phyloP scores from a whole-genome alignment of 2,329 filamentous ascomycete genomes.

The Fusarium foetens region DNA sequence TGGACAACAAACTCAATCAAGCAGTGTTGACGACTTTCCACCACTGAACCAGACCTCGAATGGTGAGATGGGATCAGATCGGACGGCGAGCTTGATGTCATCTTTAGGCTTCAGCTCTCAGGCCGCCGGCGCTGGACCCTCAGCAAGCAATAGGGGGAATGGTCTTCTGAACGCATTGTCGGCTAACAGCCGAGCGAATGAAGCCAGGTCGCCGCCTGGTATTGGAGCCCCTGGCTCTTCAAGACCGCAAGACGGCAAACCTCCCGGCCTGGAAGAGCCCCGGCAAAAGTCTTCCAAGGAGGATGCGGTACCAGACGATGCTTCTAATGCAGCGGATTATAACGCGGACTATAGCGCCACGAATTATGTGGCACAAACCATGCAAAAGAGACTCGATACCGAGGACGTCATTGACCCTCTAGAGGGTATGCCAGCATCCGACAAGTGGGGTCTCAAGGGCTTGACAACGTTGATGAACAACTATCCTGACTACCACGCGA shows the following conservation, averaged over 20 bases:
- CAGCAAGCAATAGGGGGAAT: conserved; percentile 63
- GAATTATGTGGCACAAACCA: not conserved
- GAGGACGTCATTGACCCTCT: conserved; percentile 66
- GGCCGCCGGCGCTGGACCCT: conserved; percentile 48
- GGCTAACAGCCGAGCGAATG: conserved; percentile 63
- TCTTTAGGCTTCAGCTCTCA: conserved; percentile 65
- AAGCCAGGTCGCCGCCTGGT: conserved; percentile 61
- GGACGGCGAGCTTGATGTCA: conserved; percentile 62
- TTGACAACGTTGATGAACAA: conserved; percentile 71
- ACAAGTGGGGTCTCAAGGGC: conserved; percentile 74
- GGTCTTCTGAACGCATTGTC: conserved; percentile 72
- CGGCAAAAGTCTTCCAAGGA: conserved; percentile 60
- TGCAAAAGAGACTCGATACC: conserved; percentile 47
- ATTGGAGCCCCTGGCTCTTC: conserved; percentile 50
- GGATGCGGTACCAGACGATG: conserved; percentile 49
- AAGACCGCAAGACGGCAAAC: conserved; percentile 58
- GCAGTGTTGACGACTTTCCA: conserved; percentile 69
- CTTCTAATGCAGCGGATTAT: conserved; percentile 58
- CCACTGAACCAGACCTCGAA: conserved; percentile 67
- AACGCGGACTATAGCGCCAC: conserved; percentile 45
- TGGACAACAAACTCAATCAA: conserved; percentile 59
- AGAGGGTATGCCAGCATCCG: conserved; percentile 68
- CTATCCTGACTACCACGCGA: conserved; percentile 70
- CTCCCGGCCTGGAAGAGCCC: conserved; percentile 52
- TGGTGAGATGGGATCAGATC: conserved; percentile 68